phyloP scores from a whole-genome alignment of 202 grass and related monocot species.

The Schoenoplectus tabernaemontani region DNA sequence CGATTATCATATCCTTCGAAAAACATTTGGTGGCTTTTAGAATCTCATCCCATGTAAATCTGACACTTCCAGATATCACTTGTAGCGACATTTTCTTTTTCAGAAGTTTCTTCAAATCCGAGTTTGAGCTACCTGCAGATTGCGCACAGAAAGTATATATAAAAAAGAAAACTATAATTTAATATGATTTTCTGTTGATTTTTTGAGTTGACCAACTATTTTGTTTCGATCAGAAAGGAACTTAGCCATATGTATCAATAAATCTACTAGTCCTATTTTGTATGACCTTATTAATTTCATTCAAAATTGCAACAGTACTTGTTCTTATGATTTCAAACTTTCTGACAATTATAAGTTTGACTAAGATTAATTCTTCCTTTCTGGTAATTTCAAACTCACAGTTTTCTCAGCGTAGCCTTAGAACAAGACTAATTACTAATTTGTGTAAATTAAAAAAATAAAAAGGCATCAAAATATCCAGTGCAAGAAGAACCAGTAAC shows the following conservation, averaged over 20 bases:
- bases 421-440: background rate
- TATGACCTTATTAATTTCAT: background rate
- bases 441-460: background rate
- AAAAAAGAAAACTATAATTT: background rate
- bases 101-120: conserved; percentile 15
- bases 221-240: background rate
- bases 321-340: no score
- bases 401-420: background rate
- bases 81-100: conserved; percentile 32
- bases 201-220: background rate
- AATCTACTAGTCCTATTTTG: background rate
- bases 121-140: background rate
- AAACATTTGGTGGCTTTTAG: conserved; percentile 82
- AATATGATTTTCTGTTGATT: background rate
- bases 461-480: background rate
- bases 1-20: conserved; percentile 54
- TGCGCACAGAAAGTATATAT: background rate
- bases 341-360: no score
- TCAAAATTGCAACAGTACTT: background rate
- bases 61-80: conserved; percentile 41
- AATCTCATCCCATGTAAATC: conserved; percentile 65
- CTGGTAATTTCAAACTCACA: background rate
- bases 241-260: background rate
- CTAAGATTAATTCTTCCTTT: background rate
- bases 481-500: background rate